Evolutionary conservation across 495 filamentous ascomycete species (phyloP).

Genomic region (Daldinia concentrica): DNA sequence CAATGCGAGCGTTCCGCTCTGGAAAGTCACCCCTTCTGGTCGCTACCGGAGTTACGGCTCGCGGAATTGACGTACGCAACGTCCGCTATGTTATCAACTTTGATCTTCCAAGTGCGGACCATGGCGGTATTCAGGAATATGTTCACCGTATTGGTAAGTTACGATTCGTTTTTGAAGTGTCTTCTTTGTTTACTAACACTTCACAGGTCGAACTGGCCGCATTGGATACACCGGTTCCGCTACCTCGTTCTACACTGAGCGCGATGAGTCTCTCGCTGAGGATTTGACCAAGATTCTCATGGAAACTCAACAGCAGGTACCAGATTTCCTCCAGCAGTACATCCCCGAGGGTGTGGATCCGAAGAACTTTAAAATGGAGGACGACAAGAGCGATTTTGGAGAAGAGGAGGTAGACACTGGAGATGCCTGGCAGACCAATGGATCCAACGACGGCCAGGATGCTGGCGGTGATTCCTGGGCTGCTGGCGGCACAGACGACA

Average conservation of each 20-base stretch:
- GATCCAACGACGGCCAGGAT: background rate
- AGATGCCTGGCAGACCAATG: background rate
- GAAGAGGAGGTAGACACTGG: conserved; percentile 40
- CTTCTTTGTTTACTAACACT: conserved; percentile 28
- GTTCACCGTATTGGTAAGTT: conserved; percentile 87
- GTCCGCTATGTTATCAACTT: conserved; percentile 94
- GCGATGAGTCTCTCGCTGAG: conserved; percentile 72
- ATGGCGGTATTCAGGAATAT: conserved; percentile 95
- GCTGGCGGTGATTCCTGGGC: conserved; percentile 8
- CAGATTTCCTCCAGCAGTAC: conserved; percentile 78
- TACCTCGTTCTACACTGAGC: conserved; percentile 80
- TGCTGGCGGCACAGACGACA: conserved; percentile 1
- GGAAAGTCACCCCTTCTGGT: conserved; percentile 81
- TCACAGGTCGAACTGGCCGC: conserved; percentile 86
- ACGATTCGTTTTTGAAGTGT: background rate
- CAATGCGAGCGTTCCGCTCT: conserved; percentile 83
- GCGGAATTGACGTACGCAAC: conserved; percentile 89
- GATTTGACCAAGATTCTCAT: conserved; percentile 80
- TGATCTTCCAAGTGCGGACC: conserved; percentile 72
- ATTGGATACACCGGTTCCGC: conserved; percentile 90
- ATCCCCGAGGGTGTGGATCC: conserved; percentile 62
- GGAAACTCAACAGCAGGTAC: conserved; percentile 78
- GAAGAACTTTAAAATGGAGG: conserved; percentile 64
- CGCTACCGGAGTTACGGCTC: conserved; percentile 83
- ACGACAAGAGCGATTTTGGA: conserved; percentile 69